These are phyloP conservation scores for Starmerella apis DNA, from an alignment of 805 yeast genomes.

Conservation along the genomic window DNA sequence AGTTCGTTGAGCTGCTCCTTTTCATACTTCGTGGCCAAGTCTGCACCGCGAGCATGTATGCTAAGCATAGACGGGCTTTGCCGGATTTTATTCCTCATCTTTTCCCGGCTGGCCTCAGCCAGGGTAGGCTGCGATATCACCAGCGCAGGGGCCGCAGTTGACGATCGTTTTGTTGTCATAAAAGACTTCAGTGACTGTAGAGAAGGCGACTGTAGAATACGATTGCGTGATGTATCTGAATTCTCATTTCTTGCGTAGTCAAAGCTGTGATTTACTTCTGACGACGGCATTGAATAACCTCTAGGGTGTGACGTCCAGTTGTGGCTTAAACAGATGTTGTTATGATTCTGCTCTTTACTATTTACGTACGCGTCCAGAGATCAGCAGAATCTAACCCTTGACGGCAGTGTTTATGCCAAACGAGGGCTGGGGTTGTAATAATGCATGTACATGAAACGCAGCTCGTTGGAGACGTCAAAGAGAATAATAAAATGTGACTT, in stretches of 20 bases:
- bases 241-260: neutral
- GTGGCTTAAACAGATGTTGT: neutral
- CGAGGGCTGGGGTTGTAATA: conserved; percentile 1
- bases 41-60: conserved; percentile 30
- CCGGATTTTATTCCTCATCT: conserved; percentile 43
- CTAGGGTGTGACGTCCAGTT: no score
- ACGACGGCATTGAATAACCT: neutral
- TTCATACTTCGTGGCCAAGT: conserved; percentile 24
- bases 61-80: conserved; percentile 40
- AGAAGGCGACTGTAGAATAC: conserved; percentile 11
- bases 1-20: conserved; percentile 31
- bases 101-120: conserved; percentile 45
- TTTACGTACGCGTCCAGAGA: conserved; percentile 4
- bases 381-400: neutral
- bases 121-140: conserved; percentile 50
- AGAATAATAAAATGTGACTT: no score
- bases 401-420: neutral
- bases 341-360: neutral
- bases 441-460: neutral
- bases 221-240: neutral
- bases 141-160: conserved; percentile 1
- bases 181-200: conserved; percentile 13
- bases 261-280: neutral
- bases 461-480: no score
- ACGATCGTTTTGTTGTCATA: neutral